Conservation (phyloP, 1,284 basidiomycete genomes). For the Moniliella sp. region DNA sequence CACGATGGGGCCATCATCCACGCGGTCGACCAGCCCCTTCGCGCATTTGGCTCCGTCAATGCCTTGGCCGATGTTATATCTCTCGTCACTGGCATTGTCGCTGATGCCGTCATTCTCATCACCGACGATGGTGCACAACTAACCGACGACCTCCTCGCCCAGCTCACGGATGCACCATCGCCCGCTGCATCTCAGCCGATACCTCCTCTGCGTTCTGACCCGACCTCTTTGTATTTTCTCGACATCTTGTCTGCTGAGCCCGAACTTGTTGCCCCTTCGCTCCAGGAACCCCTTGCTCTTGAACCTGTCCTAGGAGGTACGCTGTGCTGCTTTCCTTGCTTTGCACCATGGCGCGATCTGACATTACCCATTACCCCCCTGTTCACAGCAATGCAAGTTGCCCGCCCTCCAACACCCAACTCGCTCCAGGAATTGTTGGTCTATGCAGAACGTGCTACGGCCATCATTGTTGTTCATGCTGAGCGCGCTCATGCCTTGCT, state of each 20-base stretch:
- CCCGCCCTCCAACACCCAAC: constrained; percentile 14
- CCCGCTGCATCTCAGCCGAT: not conserved
- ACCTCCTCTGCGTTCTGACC: not conserved
- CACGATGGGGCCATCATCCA: no score
- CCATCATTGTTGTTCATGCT: constrained; percentile 3
- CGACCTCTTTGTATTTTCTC: not conserved
- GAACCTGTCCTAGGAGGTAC: constrained; percentile 3
- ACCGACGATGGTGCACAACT: constrained; percentile 23
- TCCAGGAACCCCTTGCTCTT: constrained; percentile 10
- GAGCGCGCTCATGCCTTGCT: constrained; percentile 4
- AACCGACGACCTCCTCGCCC: constrained; percentile 7
- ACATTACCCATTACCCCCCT: not conserved
- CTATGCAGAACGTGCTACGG: constrained; percentile 10
- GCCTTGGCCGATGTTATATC: no score
- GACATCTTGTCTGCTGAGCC: constrained; percentile 15
- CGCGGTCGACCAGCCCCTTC: no score
- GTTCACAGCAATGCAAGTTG: constrained; percentile 7
- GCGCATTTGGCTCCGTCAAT: no score
- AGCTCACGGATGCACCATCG: not conserved
- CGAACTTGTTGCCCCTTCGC: constrained; percentile 13
- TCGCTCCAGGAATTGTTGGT: constrained; percentile 11
- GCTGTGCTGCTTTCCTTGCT: not conserved
- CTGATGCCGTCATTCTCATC: constrained; percentile 29
- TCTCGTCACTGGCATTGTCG: constrained; percentile 22
- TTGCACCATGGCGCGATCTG: not conserved